Conservation (phyloP, 2,329 filamentous ascomycete species). For the Alternaria longipes region DNA sequence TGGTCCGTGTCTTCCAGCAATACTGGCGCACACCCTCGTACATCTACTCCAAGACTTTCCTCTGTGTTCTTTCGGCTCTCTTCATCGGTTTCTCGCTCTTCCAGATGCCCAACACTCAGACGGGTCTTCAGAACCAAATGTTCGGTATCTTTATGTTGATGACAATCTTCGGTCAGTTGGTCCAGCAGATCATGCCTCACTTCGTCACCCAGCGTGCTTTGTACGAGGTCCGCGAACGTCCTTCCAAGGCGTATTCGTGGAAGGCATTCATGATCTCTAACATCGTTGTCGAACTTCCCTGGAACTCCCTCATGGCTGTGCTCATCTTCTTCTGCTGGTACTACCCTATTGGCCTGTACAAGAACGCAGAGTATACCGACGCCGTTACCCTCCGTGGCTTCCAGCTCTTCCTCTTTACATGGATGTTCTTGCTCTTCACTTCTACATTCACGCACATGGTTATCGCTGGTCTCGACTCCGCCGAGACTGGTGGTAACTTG, state of each 20-base stretch:
- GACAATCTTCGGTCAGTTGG: conserved; percentile 81
- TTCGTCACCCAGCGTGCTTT: conserved; percentile 83
- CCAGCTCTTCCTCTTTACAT: conserved; percentile 80
- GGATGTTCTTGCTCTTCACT: conserved; percentile 80
- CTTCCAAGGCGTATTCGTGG: conserved; percentile 86
- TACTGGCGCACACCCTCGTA: conserved; percentile 92
- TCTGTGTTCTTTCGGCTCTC: conserved; percentile 72
- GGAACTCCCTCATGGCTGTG: conserved; percentile 79
- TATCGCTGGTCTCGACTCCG: conserved; percentile 77
- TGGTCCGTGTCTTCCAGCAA: conserved; percentile 82
- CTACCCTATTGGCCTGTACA: conserved; percentile 81
- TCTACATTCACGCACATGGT: conserved; percentile 82
- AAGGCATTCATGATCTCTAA: conserved; percentile 84
- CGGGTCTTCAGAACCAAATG: conserved; percentile 86
- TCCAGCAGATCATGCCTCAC: conserved; percentile 84
- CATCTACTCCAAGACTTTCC: conserved; percentile 81
- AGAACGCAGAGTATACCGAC: conserved; percentile 70
- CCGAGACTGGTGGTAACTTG: conserved; percentile 78
- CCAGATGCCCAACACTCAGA: conserved; percentile 73
- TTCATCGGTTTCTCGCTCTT: conserved; percentile 88
- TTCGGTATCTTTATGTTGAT: conserved; percentile 85
- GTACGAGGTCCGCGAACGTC: conserved; percentile 86
- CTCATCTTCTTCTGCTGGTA: conserved; percentile 85
- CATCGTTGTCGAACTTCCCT: conserved; percentile 85
- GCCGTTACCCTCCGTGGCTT: conserved; percentile 74